A percentile compares a stretch with the other conserved stretches of the same genome.
phyloP scores from a whole-genome alignment of 257 asterid genomes.

The Nicotiana attenuata region DNA sequence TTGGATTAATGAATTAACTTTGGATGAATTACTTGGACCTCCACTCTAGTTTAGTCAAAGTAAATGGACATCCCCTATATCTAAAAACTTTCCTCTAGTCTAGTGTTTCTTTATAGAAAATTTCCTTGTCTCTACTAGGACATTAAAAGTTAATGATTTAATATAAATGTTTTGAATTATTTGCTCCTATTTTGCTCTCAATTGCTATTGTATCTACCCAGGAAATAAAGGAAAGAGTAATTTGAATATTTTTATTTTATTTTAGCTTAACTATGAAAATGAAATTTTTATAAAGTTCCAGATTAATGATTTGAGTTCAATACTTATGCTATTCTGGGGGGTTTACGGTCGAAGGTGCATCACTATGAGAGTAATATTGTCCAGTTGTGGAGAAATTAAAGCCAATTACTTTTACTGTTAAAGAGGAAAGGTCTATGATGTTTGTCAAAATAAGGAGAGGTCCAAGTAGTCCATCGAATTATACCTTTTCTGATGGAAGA shows the following conservation, averaged over 20 bases:
- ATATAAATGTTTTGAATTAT: neutral
- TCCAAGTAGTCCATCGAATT: neutral
- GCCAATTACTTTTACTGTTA: neutral
- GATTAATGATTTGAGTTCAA: neutral
- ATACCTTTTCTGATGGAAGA: neutral
- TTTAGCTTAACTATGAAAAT: neutral
- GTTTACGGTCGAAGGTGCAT: neutral
- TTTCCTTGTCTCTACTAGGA: neutral
- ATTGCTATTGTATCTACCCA: neutral
- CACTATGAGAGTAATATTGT: neutral
- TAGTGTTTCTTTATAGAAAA: neutral
- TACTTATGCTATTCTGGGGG: neutral
- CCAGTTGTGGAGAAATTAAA: neutral
- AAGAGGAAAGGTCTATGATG: neutral
- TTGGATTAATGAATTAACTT: neutral
- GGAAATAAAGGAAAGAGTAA: neutral
- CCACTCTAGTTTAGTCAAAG: neutral
- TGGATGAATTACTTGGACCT: neutral
- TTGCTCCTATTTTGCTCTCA: neutral
- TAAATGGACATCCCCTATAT: neutral
- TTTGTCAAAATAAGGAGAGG: constrained; percentile 4
- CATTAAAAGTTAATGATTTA: neutral
- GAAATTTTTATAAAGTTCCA: neutral
- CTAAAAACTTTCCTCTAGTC: neutral
- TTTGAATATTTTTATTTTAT: neutral